Evolutionary conservation across 306 rosid genomes (phyloP).

Genomic region (Ochetophila trinervis): DNA sequence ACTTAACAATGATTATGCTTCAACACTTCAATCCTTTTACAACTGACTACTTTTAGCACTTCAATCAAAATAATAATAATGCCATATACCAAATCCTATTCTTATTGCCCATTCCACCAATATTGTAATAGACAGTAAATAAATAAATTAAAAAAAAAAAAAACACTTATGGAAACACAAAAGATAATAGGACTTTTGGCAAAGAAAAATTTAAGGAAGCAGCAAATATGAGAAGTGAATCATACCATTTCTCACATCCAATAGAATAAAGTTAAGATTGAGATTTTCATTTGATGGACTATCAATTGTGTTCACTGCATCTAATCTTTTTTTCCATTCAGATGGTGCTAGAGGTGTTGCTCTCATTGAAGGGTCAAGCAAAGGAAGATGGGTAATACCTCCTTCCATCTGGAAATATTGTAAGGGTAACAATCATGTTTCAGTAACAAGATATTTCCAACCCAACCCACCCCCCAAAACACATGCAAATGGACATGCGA

Average conservation of each 20-base stretch:
- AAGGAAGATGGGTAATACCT: conserved; percentile 70
- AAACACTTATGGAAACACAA: not conserved
- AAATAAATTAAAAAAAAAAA: not conserved
- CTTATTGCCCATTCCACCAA: too few species aligned
- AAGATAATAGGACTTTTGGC: not conserved
- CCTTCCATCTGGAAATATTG: conserved; percentile 59
- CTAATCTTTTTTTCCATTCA: conserved; percentile 70
- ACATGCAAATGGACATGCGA: not conserved
- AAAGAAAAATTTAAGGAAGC: conserved; percentile 18
- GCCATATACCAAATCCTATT: too few species aligned
- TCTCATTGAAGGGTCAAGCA: conserved; percentile 76
- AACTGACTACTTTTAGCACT: not conserved
- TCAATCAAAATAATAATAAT: not conserved
- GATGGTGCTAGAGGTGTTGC: conserved; percentile 75
- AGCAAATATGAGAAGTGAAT: conserved; percentile 17
- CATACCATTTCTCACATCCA: conserved; percentile 92
- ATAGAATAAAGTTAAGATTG: conserved; percentile 36
- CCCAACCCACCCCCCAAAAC: not conserved
- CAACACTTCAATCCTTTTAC: not conserved
- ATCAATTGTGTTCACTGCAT: conserved; percentile 34
- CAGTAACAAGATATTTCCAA: not conserved
- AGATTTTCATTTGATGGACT: conserved; percentile 33
- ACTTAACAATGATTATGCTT: not conserved
- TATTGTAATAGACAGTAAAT: not conserved
- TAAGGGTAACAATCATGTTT: conserved; percentile 14